phyloP scores from a whole-genome alignment of 176 grass and related monocot genomes.

The Aegilops umbellulata region DNA sequence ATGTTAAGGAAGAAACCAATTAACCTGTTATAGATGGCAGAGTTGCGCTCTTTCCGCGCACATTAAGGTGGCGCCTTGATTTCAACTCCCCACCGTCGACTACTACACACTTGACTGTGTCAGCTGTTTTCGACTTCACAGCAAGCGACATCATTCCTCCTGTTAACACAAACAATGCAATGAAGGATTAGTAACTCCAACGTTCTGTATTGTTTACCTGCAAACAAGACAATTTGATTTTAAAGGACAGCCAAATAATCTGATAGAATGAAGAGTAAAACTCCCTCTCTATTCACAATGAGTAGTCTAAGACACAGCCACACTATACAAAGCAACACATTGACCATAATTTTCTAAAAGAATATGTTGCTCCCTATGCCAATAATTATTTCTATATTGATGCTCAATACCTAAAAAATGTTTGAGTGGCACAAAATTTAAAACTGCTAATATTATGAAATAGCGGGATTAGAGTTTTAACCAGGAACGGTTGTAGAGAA shows the following conservation, averaged over 20 bases:
- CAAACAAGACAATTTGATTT: slow-evolving; percentile 20
- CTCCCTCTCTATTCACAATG: background rate
- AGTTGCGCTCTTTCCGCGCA: slow-evolving; percentile 92
- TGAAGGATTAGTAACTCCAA: background rate
- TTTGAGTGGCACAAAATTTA: background rate
- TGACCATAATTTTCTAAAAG: background rate
- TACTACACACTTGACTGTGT: slow-evolving; percentile 87
- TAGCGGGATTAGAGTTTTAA: background rate
- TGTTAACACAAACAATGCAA: slow-evolving; percentile 33
- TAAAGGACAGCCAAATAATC: slow-evolving; percentile 16
- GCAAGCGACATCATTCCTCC: slow-evolving; percentile 96
- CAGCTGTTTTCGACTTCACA: slow-evolving; percentile 72
- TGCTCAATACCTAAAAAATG: background rate
- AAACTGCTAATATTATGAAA: background rate
- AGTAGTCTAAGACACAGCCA: background rate
- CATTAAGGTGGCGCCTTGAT: slow-evolving; percentile 95
- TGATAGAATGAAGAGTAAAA: background rate
- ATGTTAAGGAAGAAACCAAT: background rate
- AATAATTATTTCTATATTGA: background rate
- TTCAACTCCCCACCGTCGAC: slow-evolving; percentile 93
- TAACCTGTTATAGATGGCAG: slow-evolving; percentile 96
- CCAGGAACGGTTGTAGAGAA: background rate
- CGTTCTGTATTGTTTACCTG: background rate
- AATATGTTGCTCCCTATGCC: background rate
- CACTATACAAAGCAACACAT: background rate